Conservation (phyloP, 2,329 filamentous ascomycete genomes). For the Didymella lethalis region DNA sequence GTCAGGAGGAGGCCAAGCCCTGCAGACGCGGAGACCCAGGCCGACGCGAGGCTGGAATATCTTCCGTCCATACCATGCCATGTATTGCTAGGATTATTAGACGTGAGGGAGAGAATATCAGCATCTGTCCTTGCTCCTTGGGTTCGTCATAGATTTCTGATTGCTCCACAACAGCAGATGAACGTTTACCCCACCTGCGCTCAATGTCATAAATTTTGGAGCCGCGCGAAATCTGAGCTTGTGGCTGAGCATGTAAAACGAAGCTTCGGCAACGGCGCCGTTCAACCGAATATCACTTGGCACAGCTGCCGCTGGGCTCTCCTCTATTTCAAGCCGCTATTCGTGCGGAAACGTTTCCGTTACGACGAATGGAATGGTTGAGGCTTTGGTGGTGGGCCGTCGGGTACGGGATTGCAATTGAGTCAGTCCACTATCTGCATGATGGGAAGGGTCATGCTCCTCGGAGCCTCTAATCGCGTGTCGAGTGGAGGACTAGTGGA, state of each 20-base stretch:
- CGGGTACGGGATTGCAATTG: not conserved
- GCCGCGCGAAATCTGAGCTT: not conserved
- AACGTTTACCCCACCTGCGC: not conserved
- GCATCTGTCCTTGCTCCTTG: not conserved
- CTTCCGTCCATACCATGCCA: not conserved
- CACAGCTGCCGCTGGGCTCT: not conserved
- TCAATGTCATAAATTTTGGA: not conserved
- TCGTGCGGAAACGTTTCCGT: not conserved
- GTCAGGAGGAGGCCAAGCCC: not conserved
- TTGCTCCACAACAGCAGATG: constrained; percentile 3
- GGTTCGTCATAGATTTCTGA: not conserved
- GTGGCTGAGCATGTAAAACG: not conserved
- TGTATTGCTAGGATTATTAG: not conserved
- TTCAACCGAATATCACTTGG: not conserved
- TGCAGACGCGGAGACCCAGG: not conserved
- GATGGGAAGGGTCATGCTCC: not conserved
- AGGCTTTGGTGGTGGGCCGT: not conserved
- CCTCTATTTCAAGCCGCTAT: not conserved
- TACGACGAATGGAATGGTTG: not conserved
- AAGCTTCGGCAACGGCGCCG: not conserved
- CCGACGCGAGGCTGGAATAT: not conserved
- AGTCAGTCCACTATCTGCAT: constrained; percentile 2
- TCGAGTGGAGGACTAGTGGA: not conserved
- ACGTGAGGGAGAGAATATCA: not conserved
- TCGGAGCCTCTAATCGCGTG: not conserved